Percentiles rank a stretch among this genome's conserved stretches.
These are phyloP conservation scores for Stephania yunnanensis DNA, from an alignment of 164 flowering plant species.

Conservation along the genomic window DNA sequence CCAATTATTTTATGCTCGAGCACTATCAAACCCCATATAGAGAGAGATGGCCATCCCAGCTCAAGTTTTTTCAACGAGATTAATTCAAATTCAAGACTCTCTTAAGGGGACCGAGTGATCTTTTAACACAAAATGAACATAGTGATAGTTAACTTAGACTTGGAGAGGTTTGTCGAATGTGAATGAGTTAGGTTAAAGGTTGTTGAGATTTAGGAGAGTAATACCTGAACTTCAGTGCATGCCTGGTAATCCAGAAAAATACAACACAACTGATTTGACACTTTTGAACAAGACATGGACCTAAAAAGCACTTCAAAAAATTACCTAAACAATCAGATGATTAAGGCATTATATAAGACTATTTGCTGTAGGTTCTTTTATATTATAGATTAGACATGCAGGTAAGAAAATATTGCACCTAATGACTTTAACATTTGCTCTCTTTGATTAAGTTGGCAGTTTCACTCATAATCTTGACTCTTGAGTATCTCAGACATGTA, in stretches of 20 bases:
- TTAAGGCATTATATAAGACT: neutral
- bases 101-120: neutral
- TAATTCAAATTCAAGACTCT: too few species aligned
- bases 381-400: neutral
- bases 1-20: too few species aligned
- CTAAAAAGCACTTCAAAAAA: neutral
- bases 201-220: neutral
- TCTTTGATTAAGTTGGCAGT: too few species aligned
- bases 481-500: too few species aligned
- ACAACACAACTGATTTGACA: neutral
- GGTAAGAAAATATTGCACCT: neutral
- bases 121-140: neutral
- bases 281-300: neutral
- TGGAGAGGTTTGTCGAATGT: neutral
- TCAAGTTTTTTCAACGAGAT: too few species aligned
- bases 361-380: too few species aligned
- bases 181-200: neutral
- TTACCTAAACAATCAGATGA: neutral
- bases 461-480: too few species aligned
- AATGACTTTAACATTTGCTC: neutral
- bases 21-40: too few species aligned
- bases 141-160: neutral
- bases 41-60: too few species aligned
- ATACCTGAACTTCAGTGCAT: neutral
- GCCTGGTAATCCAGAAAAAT: neutral